These are phyloP conservation scores for Coelastrella sp. DNA, from an alignment of 139 green algal species.

Conservation along the genomic window DNA sequence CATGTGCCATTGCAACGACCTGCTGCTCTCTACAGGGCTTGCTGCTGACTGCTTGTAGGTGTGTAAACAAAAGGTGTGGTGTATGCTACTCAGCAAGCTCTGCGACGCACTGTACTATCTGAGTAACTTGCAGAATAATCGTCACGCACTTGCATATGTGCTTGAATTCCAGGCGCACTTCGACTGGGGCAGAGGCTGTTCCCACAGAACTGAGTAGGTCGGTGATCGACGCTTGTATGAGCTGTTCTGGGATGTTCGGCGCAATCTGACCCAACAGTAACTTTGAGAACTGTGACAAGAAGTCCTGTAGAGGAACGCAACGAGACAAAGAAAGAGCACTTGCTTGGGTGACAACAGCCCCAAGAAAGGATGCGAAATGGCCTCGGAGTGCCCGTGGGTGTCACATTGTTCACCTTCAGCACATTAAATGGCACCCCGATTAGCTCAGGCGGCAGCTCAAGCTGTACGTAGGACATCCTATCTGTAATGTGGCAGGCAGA, in stretches of 20 bases:
- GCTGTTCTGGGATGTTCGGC: conserved; percentile 11
- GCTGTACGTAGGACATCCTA: not conserved
- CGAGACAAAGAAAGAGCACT: not conserved
- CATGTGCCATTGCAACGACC: too few species aligned
- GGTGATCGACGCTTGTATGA: not conserved
- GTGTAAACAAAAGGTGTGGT: not conserved
- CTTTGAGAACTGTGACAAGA: not conserved
- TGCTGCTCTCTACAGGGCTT: too few species aligned
- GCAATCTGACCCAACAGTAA: conserved; percentile 4
- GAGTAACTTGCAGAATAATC: not conserved
- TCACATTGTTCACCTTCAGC: conserved; percentile 22
- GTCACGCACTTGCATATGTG: conserved; percentile 46
- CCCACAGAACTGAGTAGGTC: not conserved
- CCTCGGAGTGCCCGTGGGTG: not conserved
- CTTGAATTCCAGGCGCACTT: conserved; percentile 45
- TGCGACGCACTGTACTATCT: not conserved
- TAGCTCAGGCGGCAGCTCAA: conserved; percentile 26
- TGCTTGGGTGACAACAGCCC: not conserved
- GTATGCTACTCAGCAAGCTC: not conserved
- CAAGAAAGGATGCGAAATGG: too few species aligned
- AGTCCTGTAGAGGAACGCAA: conserved; percentile 24
- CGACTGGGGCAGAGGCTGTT: not conserved
- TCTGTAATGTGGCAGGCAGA: too few species aligned
- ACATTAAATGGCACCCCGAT: conserved; percentile 20
- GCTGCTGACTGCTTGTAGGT: too few species aligned